These are phyloP conservation scores for Agarophyton chilense DNA, from an alignment of 23 red algal species.

Conservation along the genomic window DNA sequence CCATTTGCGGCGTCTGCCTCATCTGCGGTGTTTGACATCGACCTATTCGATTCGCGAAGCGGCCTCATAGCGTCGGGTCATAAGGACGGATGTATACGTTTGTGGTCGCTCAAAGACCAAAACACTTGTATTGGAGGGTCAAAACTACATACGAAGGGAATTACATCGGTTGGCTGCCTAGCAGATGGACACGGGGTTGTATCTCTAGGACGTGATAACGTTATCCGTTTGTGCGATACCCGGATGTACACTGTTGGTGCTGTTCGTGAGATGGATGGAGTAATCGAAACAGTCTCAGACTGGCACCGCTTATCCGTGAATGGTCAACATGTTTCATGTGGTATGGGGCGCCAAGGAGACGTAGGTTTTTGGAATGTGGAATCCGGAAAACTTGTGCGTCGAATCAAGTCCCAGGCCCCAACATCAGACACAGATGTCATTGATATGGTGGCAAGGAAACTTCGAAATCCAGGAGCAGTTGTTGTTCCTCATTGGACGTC, in stretches of 20 bases:
- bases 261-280: conserved; percentile 51
- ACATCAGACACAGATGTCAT: conserved; percentile 34
- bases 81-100: conserved; percentile 48
- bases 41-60: background rate
- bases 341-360: conserved; percentile 17
- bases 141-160: conserved; percentile 44
- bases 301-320: conserved; percentile 47
- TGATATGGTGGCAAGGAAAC: conserved; percentile 30
- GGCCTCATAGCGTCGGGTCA: conserved; percentile 45
- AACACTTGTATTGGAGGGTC: conserved; percentile 19
- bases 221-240: conserved; percentile 36
- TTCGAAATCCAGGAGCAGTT: conserved; percentile 52
- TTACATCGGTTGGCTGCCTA: conserved; percentile 39
- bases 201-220: conserved; percentile 50
- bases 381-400: conserved; percentile 36
- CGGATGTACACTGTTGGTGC: conserved; percentile 10
- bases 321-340: conserved; percentile 41
- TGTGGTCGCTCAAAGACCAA: conserved; percentile 47
- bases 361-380: conserved; percentile 52
- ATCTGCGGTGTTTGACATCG: conserved; percentile 49
- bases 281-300: conserved; percentile 33
- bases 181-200: conserved; percentile 41
- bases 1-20: conserved; percentile 32
- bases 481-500: conserved; percentile 45
- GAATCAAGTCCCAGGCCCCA: background rate